A percentile compares a stretch with the other conserved stretches of the same genome.
Evolutionary conservation across 1,284 basidiomycete species (phyloP).

Genomic region (Ustanciosporium gigantosporum): DNA sequence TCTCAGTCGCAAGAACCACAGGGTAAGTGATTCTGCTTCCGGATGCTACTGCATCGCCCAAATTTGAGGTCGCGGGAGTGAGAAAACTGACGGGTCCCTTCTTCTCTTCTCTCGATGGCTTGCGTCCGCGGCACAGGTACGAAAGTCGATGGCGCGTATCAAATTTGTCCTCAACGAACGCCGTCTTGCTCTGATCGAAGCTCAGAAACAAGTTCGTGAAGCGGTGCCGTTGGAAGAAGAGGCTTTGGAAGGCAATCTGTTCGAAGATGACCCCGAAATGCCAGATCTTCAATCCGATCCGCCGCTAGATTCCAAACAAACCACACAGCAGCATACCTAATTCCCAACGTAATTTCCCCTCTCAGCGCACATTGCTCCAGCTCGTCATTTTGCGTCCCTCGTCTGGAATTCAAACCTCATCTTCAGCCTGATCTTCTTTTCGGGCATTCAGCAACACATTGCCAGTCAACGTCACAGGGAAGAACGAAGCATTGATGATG

Average conservation of each 20-base stretch:
- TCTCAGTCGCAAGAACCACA: conserved; percentile 43
- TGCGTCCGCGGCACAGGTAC: conserved; percentile 69
- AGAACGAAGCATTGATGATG: too few relatives aligned
- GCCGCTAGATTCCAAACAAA: background rate
- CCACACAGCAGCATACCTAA: too few relatives aligned
- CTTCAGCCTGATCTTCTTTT: too few relatives aligned
- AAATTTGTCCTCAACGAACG: conserved; percentile 92
- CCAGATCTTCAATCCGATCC: background rate
- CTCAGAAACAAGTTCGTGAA: conserved; percentile 64
- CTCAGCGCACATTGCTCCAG: too few relatives aligned
- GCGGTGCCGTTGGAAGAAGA: conserved; percentile 8
- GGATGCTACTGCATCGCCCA: background rate
- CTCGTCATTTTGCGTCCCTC: too few relatives aligned
- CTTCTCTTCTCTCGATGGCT: too few relatives aligned
- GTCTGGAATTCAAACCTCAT: too few relatives aligned
- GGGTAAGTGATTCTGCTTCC: conserved; percentile 36
- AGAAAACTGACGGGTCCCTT: too few relatives aligned
- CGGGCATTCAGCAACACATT: too few relatives aligned
- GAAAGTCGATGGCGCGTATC: conserved; percentile 95
- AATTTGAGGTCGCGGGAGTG: background rate
- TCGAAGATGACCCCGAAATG: conserved; percentile 16
- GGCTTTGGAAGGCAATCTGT: conserved; percentile 12
- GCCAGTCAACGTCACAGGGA: too few relatives aligned
- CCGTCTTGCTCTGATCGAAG: conserved; percentile 74
- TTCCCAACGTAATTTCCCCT: too few relatives aligned